Evolutionary conservation across 2,329 filamentous ascomycete genomes (phyloP).

Genomic region (Hortaea sp.): DNA sequence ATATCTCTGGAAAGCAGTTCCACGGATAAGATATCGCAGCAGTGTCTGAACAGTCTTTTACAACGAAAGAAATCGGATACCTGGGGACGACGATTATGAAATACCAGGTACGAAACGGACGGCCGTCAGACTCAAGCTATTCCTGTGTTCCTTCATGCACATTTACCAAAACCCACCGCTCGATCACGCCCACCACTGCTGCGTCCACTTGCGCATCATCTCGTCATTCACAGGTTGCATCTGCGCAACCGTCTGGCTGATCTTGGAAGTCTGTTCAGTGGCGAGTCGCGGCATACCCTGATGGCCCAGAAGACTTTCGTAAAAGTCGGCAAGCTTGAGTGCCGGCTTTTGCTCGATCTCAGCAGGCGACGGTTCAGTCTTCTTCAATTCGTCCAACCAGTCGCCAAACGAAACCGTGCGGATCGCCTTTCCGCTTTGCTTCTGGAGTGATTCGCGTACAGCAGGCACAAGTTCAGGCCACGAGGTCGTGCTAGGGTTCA

Average conservation of each 20-base stretch:
- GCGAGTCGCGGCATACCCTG: constrained; percentile 11
- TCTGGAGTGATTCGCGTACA: constrained; percentile 2
- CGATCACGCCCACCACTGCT: constrained; percentile 1
- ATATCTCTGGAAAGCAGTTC: no score
- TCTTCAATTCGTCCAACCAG: constrained; percentile 15
- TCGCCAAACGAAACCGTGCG: constrained; percentile 9
- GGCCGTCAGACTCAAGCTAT: no score
- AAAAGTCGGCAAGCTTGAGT: constrained; percentile 23
- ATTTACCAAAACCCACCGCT: background rate
- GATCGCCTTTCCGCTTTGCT: constrained; percentile 3
- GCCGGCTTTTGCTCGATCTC: constrained; percentile 16
- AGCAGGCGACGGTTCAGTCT: constrained; percentile 8
- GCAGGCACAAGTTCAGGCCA: constrained; percentile 15
- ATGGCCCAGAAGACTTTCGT: constrained; percentile 12
- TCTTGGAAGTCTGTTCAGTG: constrained; percentile 14
- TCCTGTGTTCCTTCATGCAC: no score
- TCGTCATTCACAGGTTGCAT: constrained; percentile 13
- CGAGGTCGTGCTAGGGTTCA: constrained; percentile 14
- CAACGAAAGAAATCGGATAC: no score
- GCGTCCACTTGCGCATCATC: constrained; percentile 9
- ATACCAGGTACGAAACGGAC: no score
- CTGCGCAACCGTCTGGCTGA: constrained; percentile 21
- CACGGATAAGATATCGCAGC: no score
- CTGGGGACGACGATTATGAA: no score
- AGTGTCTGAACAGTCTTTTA: no score